Evolutionary conservation across 495 filamentous ascomycete species (phyloP), one percentile per base, ranked within the genome.

Genomic region (Tuber melanosporum): DNA sequence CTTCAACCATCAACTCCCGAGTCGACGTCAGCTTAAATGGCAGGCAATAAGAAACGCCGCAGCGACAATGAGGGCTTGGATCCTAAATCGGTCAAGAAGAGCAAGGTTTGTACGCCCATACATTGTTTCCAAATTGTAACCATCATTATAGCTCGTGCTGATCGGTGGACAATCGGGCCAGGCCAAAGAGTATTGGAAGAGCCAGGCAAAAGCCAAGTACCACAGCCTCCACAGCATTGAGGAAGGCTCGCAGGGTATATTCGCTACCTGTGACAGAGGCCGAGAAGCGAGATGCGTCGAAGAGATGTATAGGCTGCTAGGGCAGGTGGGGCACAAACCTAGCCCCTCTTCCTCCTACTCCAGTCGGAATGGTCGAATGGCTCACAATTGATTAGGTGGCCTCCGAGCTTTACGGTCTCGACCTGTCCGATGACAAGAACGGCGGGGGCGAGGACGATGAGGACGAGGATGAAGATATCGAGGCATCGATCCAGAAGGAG

Each of bases 191-290:
- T 81, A 75, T 43, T 76, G 80, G 77, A 82, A 77, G 10, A 82
- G 79, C 74, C 71, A 77, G n/a, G 74, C 73, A 52, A 82, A 80
- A 57, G 46, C 44, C 69, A 77, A 77, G 72, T 82, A 81, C 72
- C 78, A 81, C 69, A 78, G 78, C 1, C 72, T 82, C 66, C 75
- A 79, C 8, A 79, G 76, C 22, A 89, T 94, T 75, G 90, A 93
- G 78, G 86, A 90, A 41, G 95, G 95, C 22, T 93, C 95, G 83
- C 86, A 87, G 70, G 95, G 95, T 17, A 92, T 98, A 44, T 98
- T 95, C 88, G 89, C 91, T 42, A 97, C 96, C 2, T 98, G 94
- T 82, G 91, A 94, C 46, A 90, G 91, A 84, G 90, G 89, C 73
- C 91, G 88, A 84, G 95, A 99, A 85, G 86, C 85, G 36, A 94